These are phyloP conservation scores for Scleroderma citrinum DNA, from an alignment of 768 basidiomycete genomes.

Conservation along the genomic window DNA sequence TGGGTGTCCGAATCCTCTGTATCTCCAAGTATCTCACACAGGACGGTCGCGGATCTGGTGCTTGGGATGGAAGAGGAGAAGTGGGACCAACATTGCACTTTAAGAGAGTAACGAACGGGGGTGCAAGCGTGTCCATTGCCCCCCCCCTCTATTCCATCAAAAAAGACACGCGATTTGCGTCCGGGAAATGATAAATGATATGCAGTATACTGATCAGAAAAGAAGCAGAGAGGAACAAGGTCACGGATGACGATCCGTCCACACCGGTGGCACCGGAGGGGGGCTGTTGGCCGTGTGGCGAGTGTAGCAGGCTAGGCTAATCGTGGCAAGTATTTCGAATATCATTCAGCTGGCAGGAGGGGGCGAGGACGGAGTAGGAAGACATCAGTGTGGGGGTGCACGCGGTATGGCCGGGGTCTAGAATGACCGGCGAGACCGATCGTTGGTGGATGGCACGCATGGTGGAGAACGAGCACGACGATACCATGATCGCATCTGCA, in stretches of 20 bases:
- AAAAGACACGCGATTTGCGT: background rate
- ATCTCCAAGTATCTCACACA: background rate
- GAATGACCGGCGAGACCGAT: background rate
- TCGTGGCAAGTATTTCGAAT: background rate
- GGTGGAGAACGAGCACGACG: background rate
- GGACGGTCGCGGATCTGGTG: too few species aligned
- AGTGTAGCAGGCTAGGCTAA: background rate
- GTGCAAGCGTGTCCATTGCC: background rate
- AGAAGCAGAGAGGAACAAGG: too few species aligned
- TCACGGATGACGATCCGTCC: background rate
- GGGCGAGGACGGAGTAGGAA: slow-evolving; percentile 1
- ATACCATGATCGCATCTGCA: background rate
- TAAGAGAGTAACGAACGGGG: background rate
- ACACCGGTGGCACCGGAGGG: background rate
- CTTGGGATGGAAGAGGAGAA: too few species aligned
- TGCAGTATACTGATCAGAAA: too few species aligned
- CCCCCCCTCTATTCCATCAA: background rate
- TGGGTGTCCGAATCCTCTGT: background rate
- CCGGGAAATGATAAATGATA: too few species aligned
- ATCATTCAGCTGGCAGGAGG: background rate
- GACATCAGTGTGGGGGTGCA: background rate
- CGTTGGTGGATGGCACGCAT: background rate
- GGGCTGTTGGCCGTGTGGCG: background rate
- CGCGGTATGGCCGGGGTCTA: background rate
- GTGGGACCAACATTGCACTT: background rate